Evolutionary conservation across 352 stramenopile species (phyloP).

Genomic region (Globisporangium emineosum): DNA sequence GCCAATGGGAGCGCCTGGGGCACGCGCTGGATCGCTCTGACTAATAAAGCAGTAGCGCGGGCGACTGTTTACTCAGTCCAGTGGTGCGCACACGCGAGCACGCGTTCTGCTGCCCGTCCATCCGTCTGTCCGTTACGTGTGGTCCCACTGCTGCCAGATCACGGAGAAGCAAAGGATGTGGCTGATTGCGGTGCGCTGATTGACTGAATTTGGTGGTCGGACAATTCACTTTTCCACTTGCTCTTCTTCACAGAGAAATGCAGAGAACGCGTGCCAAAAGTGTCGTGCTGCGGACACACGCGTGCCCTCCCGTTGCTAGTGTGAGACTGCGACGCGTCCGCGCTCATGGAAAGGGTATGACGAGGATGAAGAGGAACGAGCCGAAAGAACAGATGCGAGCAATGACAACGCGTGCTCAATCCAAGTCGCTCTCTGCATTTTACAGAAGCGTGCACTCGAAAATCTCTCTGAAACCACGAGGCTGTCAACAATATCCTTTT

Average conservation of each 20-base stretch:
- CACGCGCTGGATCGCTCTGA: neutral
- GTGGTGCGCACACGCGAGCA: slow-evolving; percentile 4
- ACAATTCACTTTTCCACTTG: neutral
- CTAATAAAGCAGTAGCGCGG: neutral
- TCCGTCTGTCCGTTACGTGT: neutral
- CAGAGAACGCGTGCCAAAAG: neutral
- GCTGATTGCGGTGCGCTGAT: neutral
- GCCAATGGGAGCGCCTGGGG: neutral
- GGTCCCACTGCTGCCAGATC: neutral
- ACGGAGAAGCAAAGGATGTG: neutral
- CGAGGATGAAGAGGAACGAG: neutral
- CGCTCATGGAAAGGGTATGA: neutral
- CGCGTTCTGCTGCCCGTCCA: too few species aligned
- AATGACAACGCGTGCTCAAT: neutral
- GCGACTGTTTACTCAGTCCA: neutral
- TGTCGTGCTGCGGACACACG: neutral
- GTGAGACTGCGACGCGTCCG: neutral
- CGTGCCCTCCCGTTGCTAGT: neutral
- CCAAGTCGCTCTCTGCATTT: neutral
- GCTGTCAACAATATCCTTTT: neutral
- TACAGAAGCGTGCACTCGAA: neutral
- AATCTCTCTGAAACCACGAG: neutral
- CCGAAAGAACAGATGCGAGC: neutral
- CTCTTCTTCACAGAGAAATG: neutral
- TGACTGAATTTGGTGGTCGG: neutral